Base-by-base conservation (phyloP, 305 asterid genomes). In the Fraxinus nigra region DNA sequence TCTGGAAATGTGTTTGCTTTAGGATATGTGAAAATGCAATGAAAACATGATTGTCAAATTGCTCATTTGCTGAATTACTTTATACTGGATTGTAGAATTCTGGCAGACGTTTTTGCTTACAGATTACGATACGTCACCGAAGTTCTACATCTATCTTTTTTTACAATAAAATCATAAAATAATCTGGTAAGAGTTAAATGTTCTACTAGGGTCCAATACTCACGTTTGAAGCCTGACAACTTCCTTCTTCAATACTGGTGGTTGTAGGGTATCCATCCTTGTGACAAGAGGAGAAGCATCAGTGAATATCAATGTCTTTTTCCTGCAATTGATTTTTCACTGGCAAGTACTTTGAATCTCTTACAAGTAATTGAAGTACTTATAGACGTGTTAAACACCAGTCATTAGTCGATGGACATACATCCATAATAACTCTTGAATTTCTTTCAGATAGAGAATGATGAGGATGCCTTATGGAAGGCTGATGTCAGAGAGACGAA, bases 191-290 rank as follows among this genome's bases (percentile, higher is more conserved):
- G 67, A 77, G 9, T 51, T 37, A 32, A 72, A 79, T 54, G 43
- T 24, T 82, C 18, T 43, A 11, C 22, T 79, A 43, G 69, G 35
- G 22, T 77, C 69, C 67, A 51, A 16, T 72, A 33, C 56, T 34
- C 76, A 32, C 22, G 75, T 14, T 76, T 34, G 14, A 51, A 78
- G 79, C 76, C 76, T 72, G 85, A 80, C 7, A 73, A 40, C 80
- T 38, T 84, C 75, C 80, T 78, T 77, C 65, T 59, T 61, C 24
- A 10, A 54, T 22, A 33, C 76, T 59, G 82, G 32, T 83, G 76
- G 38, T 75, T 81, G 86, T 90, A 94, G 98, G 98, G 98, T 83
- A 93, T 94, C 87, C 97, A 92, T 93, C 98, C 98, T 81, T 94
- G 98, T 82, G 98, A 94, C 85, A 87, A 86, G 91, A 89, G 98